Base-by-base conservation (phyloP, 2,329 filamentous ascomycete genomes). In the Claviceps maximensis region DNA sequence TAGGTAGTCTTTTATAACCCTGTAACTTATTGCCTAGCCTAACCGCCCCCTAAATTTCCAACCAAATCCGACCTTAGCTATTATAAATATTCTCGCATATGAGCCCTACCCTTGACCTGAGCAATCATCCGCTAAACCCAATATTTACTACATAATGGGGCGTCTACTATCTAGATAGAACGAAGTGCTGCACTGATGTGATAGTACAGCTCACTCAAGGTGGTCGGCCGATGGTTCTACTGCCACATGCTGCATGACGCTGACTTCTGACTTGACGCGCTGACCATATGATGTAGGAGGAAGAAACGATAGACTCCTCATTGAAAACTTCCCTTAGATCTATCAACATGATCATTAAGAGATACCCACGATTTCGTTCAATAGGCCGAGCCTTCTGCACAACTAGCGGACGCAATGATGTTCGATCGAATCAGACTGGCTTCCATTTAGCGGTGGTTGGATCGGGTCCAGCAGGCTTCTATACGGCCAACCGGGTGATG, bases 401-500 rank as follows among this genome's bases (percentile, higher is more conserved):
- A 13, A 48, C 49, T 23, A n/a, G 27, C 19, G 7, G 29, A n/a
- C 15, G 44, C 50, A 33, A 15, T 23, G 8, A 42, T 29, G 21
- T 6, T 31, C 51, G 52, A 27, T 36, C 50, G 42, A 40, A n/a
- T 25, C 69, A 71, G 54, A 70, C 75, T 48, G 79, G 81, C 2
- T 82, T 91, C 61, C 86, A 88, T 49, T 76, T 97, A 67, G 93
- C 91, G 55, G 79, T 97, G 57, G 80, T 97, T 60, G 93, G 91
- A 50, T 96, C 93, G 29, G 93, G 93, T 1, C 93, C 93, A 1
- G 93, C 93, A 13, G 93, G 93, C 2, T 98, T 97, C 73, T 98
- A 98, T 66, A 87, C 91, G 0, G 85, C 93, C 1, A 88, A 93
- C 62, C 81, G 89, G 54, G 77, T 95, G 53, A 84, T 97, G 76